Conservation (phyloP, 2,329 filamentous ascomycete genomes). For the Cryphonectria carpinicola region DNA sequence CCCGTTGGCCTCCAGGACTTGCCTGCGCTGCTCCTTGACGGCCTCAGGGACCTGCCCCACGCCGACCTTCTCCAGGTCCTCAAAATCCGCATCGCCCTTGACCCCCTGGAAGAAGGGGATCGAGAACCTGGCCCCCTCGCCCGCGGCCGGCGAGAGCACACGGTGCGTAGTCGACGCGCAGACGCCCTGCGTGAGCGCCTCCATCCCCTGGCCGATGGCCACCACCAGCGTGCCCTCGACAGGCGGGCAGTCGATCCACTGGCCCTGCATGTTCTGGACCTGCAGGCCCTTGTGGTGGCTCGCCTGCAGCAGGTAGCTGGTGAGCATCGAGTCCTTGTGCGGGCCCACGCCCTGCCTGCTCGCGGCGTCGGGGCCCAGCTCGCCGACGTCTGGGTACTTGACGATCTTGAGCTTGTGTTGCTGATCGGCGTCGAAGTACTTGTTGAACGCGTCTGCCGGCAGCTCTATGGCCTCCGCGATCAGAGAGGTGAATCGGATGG, state of each 20-base stretch:
- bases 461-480: constrained; percentile 84
- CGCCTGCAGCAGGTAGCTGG: constrained; percentile 80
- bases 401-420: constrained; percentile 92
- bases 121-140: constrained; percentile 73
- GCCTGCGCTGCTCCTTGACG: constrained; percentile 64
- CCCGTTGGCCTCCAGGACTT: constrained; percentile 59
- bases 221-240: constrained; percentile 79
- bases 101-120: constrained; percentile 92
- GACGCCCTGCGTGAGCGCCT: constrained; percentile 82
- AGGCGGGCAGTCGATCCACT: constrained; percentile 84
- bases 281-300: constrained; percentile 76
- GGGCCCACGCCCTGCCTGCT: constrained; percentile 73
- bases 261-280: constrained; percentile 76
- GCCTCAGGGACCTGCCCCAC: constrained; percentile 63
- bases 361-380: constrained; percentile 79
- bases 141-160: constrained; percentile 73
- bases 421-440: constrained; percentile 74
- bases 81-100: constrained; percentile 76
- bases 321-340: constrained; percentile 83
- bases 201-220: constrained; percentile 84
- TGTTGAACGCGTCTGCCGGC: constrained; percentile 69
- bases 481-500: constrained; percentile 74
- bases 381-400: constrained; percentile 76
- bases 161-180: constrained; percentile 83
- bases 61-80: constrained; percentile 69